Base-by-base conservation (phyloP, 257 asterid species). In the Primulina huaijiensis region DNA sequence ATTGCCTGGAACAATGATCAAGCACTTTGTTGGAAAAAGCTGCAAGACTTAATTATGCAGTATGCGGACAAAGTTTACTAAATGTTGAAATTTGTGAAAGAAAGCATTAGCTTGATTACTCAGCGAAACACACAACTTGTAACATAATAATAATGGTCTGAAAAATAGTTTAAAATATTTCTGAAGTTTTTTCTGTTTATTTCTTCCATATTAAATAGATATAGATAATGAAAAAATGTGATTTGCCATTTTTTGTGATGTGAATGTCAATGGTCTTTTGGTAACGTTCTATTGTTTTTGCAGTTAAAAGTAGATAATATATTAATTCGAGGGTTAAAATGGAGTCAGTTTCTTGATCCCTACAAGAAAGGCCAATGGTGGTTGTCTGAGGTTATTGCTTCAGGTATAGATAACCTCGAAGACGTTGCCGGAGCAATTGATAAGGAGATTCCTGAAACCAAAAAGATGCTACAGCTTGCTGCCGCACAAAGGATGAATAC, bases 341-440 rank as follows among this genome's bases (percentile, higher is more conserved):
- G 99, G 99, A 70, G 88, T 77, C 87, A 84, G 88, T 97, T 94
- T 75, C 80, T 89, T 55, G 96, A 91, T 81, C 90, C 96, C 62
- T 78, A 79, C 76, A 89, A 91, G 90, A 94, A 85, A 83, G 97
- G 97, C 9, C 96, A 88, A 71, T 94, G 99, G 99, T 94, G 99
- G 99, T 72, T 83, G 77, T 85, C 90, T 35, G 97, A 95, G 65
- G 92, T 85, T 79, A 46, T 72, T 64, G 78, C 84, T 23, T 76
- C 90, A 21, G 73, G 78, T 12, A 31, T 74, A 17, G 87, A 85
- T 34, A 82, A 85, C 55, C 33, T 89, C 21, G 89, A 83, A 76
- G 93, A 91, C 34, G 91, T 89, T 79, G 94, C 96, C 33, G 76
- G 67, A 77, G 75, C 82, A 74, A 91, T 91, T 63, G 96, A 89